Percentiles rank a stretch among this genome's conserved stretches.
Evolutionary conservation across 2,329 filamentous ascomycete genomes (phyloP).

Genomic region (Basipetospora sp.): DNA sequence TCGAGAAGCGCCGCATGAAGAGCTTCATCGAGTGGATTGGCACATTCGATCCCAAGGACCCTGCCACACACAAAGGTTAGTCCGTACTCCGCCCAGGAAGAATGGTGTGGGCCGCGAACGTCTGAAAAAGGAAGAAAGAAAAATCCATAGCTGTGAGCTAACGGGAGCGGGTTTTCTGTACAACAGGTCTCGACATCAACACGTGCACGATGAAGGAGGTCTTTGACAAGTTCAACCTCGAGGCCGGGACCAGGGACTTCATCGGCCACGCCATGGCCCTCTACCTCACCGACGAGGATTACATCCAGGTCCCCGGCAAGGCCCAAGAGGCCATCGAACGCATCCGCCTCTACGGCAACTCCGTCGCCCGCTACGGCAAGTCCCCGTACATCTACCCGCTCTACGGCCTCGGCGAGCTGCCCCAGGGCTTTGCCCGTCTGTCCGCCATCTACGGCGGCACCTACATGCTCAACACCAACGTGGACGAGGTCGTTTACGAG

Average conservation of each 20-base stretch:
- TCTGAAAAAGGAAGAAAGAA: too few relatives aligned
- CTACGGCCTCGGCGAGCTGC: slow-evolving; percentile 91
- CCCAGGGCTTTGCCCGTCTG: slow-evolving; percentile 90
- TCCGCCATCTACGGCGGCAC: slow-evolving; percentile 97
- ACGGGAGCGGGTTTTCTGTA: background rate
- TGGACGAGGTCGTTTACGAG: slow-evolving; percentile 82
- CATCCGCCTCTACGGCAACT: slow-evolving; percentile 93
- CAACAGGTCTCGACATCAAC: slow-evolving; percentile 61
- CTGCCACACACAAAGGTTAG: slow-evolving; percentile 77
- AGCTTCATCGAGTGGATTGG: slow-evolving; percentile 93
- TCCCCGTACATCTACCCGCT: slow-evolving; percentile 98
- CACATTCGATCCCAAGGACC: slow-evolving; percentile 66
- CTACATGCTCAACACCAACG: slow-evolving; percentile 94
- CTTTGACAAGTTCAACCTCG: slow-evolving; percentile 93
- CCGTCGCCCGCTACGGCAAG: slow-evolving; percentile 92
- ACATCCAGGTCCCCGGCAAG: slow-evolving; percentile 57
- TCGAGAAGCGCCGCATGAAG: slow-evolving; percentile 95
- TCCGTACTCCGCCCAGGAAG: too few relatives aligned
- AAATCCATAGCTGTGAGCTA: too few relatives aligned
- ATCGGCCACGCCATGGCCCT: slow-evolving; percentile 97
- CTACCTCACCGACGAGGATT: slow-evolving; percentile 74
- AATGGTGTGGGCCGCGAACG: too few relatives aligned
- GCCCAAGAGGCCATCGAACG: slow-evolving; percentile 79
- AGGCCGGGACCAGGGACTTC: slow-evolving; percentile 80
- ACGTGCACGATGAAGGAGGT: slow-evolving; percentile 90